Conservation (phyloP, 2,329 filamentous ascomycete species). For the Coniosporium tulheliwenetii region DNA sequence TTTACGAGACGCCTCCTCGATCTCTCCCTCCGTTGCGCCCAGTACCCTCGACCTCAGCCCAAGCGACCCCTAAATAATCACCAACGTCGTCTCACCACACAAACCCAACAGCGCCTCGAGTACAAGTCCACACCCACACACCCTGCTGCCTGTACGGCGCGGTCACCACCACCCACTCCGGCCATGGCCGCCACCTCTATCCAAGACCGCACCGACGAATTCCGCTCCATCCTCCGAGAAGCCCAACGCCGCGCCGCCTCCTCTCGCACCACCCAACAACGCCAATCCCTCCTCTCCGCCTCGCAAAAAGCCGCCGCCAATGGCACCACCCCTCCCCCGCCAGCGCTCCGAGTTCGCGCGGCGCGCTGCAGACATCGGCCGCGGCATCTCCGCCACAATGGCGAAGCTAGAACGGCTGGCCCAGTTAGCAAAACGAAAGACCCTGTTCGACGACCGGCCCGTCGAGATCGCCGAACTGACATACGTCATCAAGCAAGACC, state of each 20-base stretch:
- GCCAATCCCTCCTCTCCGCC: slow-evolving; percentile 63
- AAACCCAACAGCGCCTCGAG: no score
- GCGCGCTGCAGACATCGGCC: slow-evolving; percentile 78
- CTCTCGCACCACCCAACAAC: slow-evolving; percentile 62
- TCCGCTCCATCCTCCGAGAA: slow-evolving; percentile 77
- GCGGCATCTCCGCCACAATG: slow-evolving; percentile 84
- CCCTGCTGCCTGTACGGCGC: no score
- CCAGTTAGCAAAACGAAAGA: slow-evolving; percentile 88
- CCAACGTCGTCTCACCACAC: no score
- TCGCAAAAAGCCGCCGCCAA: slow-evolving; percentile 46
- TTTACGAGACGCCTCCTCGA: no score
- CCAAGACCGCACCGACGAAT: slow-evolving; percentile 93
- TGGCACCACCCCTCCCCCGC: slow-evolving; percentile 22
- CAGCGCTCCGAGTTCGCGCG: slow-evolving; percentile 81
- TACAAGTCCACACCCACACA: no score
- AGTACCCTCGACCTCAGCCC: no score
- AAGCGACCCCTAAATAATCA: no score
- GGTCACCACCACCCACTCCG: no score
- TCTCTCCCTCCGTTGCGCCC: no score
- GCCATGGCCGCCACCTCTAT: slow-evolving; percentile 52
- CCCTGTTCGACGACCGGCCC: slow-evolving; percentile 89
- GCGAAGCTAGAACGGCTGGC: slow-evolving; percentile 88
- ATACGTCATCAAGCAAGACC: slow-evolving; percentile 94
- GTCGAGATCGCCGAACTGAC: slow-evolving; percentile 96
- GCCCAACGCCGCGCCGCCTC: slow-evolving; percentile 66